Evolutionary conservation across 805 yeast genomes (phyloP).

Genomic region (Zygosaccharomyces pseudorouxii): DNA sequence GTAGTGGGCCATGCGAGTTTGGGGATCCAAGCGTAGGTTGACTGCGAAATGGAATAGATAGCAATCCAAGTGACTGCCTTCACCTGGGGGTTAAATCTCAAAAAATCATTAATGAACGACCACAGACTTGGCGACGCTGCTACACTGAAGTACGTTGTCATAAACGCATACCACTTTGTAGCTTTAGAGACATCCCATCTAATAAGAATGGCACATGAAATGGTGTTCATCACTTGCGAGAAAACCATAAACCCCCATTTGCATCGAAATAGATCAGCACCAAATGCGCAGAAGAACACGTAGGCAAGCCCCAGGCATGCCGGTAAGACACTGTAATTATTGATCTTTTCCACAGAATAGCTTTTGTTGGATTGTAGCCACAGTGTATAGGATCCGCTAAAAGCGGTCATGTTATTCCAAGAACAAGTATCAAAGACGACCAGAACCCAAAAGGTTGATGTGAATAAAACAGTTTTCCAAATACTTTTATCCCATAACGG

Average conservation of each 20-base stretch:
- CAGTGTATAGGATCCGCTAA: slow-evolving; percentile 52
- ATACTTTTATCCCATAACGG: slow-evolving; percentile 38
- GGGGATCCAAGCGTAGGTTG: slow-evolving; percentile 57
- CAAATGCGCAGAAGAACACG: slow-evolving; percentile 43
- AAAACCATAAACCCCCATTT: slow-evolving; percentile 52
- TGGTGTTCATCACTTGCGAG: slow-evolving; percentile 49
- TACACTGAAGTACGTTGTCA: slow-evolving; percentile 57
- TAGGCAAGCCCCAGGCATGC: slow-evolving; percentile 56
- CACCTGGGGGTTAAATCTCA: slow-evolving; percentile 52
- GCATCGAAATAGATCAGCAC: slow-evolving; percentile 47
- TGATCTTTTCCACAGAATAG: slow-evolving; percentile 42
- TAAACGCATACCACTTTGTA: slow-evolving; percentile 65
- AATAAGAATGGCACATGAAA: slow-evolving; percentile 52
- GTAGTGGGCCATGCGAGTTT: slow-evolving; percentile 50
- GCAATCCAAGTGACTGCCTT: slow-evolving; percentile 54
- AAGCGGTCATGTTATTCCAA: slow-evolving; percentile 57
- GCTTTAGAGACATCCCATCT: slow-evolving; percentile 53
- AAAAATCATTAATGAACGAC: slow-evolving; percentile 54
- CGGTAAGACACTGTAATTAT: slow-evolving; percentile 50
- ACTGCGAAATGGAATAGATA: slow-evolving; percentile 54
- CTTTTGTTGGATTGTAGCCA: slow-evolving; percentile 54
- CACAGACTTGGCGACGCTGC: slow-evolving; percentile 59
- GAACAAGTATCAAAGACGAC: slow-evolving; percentile 53
- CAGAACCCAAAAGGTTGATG: slow-evolving; percentile 55
- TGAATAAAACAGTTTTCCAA: slow-evolving; percentile 50